Conservation (phyloP, 1,139 yeast genomes). For the Pichia kudriavzevii region DNA sequence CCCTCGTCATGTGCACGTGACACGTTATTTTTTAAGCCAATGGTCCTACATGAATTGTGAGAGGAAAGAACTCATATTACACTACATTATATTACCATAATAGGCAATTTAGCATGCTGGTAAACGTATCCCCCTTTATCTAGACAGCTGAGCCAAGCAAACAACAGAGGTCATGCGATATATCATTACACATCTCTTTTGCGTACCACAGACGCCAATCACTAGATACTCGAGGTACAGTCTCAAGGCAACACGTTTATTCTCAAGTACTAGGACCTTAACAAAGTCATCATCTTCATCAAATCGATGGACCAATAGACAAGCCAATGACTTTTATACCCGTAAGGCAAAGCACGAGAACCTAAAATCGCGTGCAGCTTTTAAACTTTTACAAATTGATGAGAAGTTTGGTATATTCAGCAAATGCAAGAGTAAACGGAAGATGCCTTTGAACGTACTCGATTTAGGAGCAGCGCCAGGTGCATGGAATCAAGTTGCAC, state of each 20-base stretch:
- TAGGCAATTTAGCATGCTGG: too few species aligned
- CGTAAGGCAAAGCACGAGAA: slow-evolving; percentile 57
- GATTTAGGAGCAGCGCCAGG: slow-evolving; percentile 97
- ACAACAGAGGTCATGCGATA: too few species aligned
- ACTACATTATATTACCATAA: too few species aligned
- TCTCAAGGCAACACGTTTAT: too few species aligned
- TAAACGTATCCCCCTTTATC: too few species aligned
- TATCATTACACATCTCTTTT: too few species aligned
- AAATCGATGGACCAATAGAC: slow-evolving; percentile 67
- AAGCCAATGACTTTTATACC: slow-evolving; percentile 54
- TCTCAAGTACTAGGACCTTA: not conserved
- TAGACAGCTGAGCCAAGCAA: too few species aligned
- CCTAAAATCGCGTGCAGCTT: slow-evolving; percentile 83
- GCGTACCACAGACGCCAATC: too few species aligned
- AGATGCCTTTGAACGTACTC: slow-evolving; percentile 43
- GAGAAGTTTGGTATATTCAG: slow-evolving; percentile 52
- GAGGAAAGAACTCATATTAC: too few species aligned
- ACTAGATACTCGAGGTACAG: too few species aligned
- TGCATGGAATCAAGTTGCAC: slow-evolving; percentile 86
- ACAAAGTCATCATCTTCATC: slow-evolving; percentile 40
- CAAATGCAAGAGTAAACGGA: slow-evolving; percentile 26
- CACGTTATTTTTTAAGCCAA: not conserved
- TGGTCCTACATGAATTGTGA: too few species aligned
- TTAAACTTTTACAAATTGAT: slow-evolving; percentile 68
- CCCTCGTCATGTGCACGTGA: slow-evolving; percentile 10